Conservation (phyloP, 768 basidiomycete species). For the Tulasnella sp. region DNA sequence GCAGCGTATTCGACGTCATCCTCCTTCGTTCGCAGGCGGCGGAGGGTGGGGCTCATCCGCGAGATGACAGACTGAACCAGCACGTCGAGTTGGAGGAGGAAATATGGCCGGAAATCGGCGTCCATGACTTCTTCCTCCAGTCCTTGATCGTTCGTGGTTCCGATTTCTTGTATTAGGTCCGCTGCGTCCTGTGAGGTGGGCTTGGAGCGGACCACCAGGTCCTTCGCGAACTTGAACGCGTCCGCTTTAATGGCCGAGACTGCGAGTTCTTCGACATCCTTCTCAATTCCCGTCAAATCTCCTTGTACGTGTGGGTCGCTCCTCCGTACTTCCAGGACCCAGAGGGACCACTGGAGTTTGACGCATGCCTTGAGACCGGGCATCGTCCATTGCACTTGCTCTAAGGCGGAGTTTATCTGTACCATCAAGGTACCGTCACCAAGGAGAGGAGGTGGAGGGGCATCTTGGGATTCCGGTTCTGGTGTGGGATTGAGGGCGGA, state of each 20-base stretch:
- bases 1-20: constrained; percentile 78
- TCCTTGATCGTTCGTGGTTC: constrained; percentile 22
- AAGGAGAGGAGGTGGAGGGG: constrained; percentile 53
- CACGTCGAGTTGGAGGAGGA: constrained; percentile 69
- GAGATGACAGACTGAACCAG: constrained; percentile 61
- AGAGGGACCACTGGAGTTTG: constrained; percentile 86
- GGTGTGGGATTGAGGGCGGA: constrained; percentile 58
- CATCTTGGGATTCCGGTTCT: constrained; percentile 54
- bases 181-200: constrained; percentile 46
- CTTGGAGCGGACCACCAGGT: constrained; percentile 63
- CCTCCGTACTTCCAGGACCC: constrained; percentile 75
- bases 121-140: constrained; percentile 39
- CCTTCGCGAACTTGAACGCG: constrained; percentile 71
- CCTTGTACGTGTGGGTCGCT: constrained; percentile 61
- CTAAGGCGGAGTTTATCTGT: constrained; percentile 35
- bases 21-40: constrained; percentile 77
- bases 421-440: constrained; percentile 35
- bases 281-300: constrained; percentile 56
- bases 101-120: constrained; percentile 54
- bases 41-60: constrained; percentile 43
- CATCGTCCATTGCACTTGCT: constrained; percentile 63
- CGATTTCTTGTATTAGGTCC: constrained; percentile 42
- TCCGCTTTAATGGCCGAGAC: constrained; percentile 84
- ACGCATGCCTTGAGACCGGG: constrained; percentile 70
- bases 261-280: constrained; percentile 78